Evolutionary conservation across 495 filamentous ascomycete genomes (phyloP).

Genomic region (Lophium mytilinum): DNA sequence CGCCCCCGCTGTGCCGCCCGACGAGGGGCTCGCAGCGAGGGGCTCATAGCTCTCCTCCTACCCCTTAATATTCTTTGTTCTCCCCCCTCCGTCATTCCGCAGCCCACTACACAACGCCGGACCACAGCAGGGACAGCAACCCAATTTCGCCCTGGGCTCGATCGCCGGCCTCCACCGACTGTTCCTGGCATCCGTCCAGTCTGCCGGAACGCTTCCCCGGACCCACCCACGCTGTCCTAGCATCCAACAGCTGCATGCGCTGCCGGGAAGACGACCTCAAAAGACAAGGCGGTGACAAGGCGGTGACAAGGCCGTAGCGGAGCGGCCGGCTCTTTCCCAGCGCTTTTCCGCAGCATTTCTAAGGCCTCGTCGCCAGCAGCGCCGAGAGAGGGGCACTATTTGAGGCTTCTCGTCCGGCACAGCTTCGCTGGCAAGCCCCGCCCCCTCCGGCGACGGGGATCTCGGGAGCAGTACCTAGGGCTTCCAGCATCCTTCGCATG

Average conservation of each 20-base stretch:
- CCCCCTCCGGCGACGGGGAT: background rate
- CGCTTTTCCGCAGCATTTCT: no score
- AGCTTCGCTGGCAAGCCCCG: background rate
- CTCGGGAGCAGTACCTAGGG: background rate
- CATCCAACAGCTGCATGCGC: background rate
- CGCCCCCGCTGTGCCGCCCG: no score
- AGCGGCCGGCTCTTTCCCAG: no score
- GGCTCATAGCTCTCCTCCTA: no score
- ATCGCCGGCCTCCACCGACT: constrained; percentile 19
- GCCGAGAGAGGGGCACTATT: no score
- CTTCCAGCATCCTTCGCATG: background rate
- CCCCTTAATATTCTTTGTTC: no score
- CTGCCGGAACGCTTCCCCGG: constrained; percentile 25
- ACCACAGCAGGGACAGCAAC: background rate
- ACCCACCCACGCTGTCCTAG: constrained; percentile 9
- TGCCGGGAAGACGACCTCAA: background rate
- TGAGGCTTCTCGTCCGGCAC: no score
- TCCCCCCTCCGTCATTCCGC: no score
- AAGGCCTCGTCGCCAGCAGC: no score
- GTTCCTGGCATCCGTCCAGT: constrained; percentile 20
- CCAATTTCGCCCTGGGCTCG: constrained; percentile 1
- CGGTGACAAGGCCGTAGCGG: no score
- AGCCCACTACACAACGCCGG: background rate
- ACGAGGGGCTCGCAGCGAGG: no score
- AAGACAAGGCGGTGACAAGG: no score